These are phyloP conservation scores for Colletotrichum neosansevieriae DNA, from an alignment of 2,329 filamentous ascomycete species.

Conservation along the genomic window DNA sequence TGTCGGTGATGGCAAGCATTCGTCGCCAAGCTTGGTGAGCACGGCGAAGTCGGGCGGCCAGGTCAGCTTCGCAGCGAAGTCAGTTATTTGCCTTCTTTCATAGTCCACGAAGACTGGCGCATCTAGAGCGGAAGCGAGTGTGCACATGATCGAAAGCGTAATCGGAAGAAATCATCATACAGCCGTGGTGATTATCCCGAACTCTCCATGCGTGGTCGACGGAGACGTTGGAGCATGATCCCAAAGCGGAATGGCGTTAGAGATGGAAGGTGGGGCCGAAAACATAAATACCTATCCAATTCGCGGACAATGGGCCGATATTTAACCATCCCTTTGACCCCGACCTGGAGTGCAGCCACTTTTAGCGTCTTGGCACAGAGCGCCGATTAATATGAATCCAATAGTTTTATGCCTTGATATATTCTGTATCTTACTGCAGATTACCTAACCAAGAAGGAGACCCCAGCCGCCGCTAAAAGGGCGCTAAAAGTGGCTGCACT, in stretches of 20 bases:
- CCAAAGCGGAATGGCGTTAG: not conserved
- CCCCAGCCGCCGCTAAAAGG: no score
- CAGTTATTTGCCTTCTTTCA: not conserved
- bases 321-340: no score
- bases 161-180: not conserved
- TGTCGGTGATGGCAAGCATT: not conserved
- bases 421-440: no score
- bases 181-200: not conserved
- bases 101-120: not conserved
- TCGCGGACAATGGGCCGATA: not conserved
- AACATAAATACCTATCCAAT: not conserved
- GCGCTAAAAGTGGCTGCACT: no score
- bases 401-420: no score
- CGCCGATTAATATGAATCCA: no score
- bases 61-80: no score
- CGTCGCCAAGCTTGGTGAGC: no score
- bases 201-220: not conserved
- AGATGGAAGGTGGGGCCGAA: not conserved
- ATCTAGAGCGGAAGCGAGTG: not conserved
- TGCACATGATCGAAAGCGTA: not conserved
- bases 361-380: no score
- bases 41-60: no score
- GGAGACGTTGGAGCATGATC: slow-evolving; percentile 7
- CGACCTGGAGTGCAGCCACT: no score
- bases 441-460: no score